A percentile compares a stretch with the other conserved stretches of the same genome.
Conservation (phyloP, 148 eudicot genomes). For the Chenopodium formosanum region DNA sequence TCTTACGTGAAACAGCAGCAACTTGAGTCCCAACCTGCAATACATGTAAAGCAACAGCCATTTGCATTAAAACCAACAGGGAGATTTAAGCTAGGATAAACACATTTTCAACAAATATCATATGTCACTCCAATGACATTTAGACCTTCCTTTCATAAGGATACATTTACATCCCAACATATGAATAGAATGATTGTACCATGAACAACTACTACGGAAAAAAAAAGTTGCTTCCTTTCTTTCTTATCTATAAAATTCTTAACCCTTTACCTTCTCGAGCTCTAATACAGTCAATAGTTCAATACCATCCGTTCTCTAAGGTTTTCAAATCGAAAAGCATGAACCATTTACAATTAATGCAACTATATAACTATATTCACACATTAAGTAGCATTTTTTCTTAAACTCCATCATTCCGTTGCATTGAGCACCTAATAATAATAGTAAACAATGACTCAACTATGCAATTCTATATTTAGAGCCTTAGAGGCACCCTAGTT, state of each 20-base stretch:
- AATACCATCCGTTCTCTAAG: not conserved
- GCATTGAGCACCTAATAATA: not conserved
- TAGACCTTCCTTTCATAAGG: not conserved
- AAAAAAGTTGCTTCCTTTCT: not conserved
- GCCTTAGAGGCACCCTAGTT: not conserved
- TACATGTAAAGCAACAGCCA: slow-evolving; percentile 2
- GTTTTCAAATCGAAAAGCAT: not conserved
- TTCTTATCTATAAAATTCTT: not conserved
- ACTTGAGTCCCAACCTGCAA: slow-evolving; percentile 92
- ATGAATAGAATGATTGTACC: not conserved
- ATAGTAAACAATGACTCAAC: not conserved
- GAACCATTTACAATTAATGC: not conserved
- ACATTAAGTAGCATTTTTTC: not conserved
- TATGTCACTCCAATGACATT: not conserved
- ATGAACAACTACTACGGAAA: not conserved
- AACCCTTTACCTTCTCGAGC: no score
- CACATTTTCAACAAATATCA: not conserved
- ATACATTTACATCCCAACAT: not conserved
- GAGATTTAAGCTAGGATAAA: slow-evolving; percentile 2
- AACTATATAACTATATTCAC: not conserved
- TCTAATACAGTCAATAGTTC: not conserved
- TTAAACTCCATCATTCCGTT: not conserved
- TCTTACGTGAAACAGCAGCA: slow-evolving; percentile 95
- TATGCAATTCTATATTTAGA: not conserved
- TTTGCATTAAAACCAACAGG: not conserved